A percentile compares a stretch with the other conserved stretches of the same genome.
phyloP scores from a whole-genome alignment of 805 yeast species.

The Saccharomycopsis lassenensis region DNA sequence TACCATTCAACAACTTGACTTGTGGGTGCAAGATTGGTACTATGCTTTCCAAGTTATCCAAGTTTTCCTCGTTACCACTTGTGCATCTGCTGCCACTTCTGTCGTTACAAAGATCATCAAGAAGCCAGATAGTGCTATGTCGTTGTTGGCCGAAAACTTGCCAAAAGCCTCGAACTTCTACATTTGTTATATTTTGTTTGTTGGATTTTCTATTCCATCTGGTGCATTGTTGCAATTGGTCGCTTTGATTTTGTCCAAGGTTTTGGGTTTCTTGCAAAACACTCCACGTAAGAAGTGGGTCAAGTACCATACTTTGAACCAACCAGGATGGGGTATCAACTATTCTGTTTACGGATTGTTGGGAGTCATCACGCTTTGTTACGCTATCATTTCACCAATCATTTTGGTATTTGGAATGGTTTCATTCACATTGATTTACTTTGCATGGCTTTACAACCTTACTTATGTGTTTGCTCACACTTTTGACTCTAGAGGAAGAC shows the following conservation, averaged over 20 bases:
- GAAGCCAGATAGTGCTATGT: constrained; percentile 63
- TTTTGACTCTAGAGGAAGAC: constrained; percentile 60
- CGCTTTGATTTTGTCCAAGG: constrained; percentile 56
- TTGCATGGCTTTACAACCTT: constrained; percentile 53
- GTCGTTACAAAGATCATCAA: constrained; percentile 58
- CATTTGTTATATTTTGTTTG: constrained; percentile 69
- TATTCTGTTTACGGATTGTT: constrained; percentile 73
- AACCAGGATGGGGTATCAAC: constrained; percentile 70
- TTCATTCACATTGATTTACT: constrained; percentile 44
- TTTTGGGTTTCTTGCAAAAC: constrained; percentile 65
- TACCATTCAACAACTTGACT: constrained; percentile 62
- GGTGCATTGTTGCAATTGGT: constrained; percentile 68
- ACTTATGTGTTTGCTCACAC: constrained; percentile 51
- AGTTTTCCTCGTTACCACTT: constrained; percentile 74
- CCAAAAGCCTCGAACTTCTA: constrained; percentile 91
- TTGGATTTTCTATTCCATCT: constrained; percentile 72
- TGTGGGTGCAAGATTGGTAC: constrained; percentile 79
- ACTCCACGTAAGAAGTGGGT: constrained; percentile 93
- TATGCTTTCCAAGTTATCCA: constrained; percentile 87
- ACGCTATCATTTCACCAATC: constrained; percentile 71
- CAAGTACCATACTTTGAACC: constrained; percentile 51
- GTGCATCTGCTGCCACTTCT: constrained; percentile 73
- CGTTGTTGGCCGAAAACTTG: constrained; percentile 58
- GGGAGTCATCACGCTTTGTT: constrained; percentile 60
- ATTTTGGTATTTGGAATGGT: constrained; percentile 55